Evolutionary conservation across 805 yeast genomes (phyloP), one percentile per base, ranked within the genome.

Genomic region (Saccharomycopsis javanensis): DNA sequence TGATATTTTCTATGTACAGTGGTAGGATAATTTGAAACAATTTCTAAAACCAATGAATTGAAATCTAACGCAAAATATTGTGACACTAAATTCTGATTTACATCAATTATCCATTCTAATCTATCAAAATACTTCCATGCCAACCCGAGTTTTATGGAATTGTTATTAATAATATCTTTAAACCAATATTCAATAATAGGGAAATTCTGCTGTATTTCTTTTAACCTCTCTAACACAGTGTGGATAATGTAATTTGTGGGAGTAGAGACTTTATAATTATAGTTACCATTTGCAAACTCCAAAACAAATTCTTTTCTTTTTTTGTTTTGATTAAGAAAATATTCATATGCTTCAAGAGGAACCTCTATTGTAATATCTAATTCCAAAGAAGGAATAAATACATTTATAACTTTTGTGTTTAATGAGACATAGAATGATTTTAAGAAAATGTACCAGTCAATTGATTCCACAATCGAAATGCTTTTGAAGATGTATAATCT

Each of bases 91-190:
- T 72, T 66, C 48, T 75, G 73, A 37, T 69, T 70, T 23, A 74
- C 72, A 16, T 79, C 81, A 55, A 76, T 69, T 8, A 79, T 64
- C 88, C 89, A 85, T 63, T 88, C 94, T 6, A 90, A 65, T 50
- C 91, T 71, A 68, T 90, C 96, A 66, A 84, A 87, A 55, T 79
- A 72, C 59, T 81, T 81, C 75, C 84, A 83, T 63, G 78, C 83
- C 65, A 77, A 75, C 57, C 86, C 86, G 66, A 66, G 73, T 60
- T 66, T 60, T 15, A 67, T 65, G 16, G 68, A 68, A 34, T 60
- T 63, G 15, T 54, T 58, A 63, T 70, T 60, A 64, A 68, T 61
- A 13, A 42, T 42, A 5, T 60, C 54, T 5, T 63, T 56, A 51
- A 67, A 68, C 62, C 71, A 42, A 20, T 62, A 51, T 0, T 51